Evolutionary conservation across 352 stramenopile genomes (phyloP).

Genomic region (Chrysophaeum taylorii): DNA sequence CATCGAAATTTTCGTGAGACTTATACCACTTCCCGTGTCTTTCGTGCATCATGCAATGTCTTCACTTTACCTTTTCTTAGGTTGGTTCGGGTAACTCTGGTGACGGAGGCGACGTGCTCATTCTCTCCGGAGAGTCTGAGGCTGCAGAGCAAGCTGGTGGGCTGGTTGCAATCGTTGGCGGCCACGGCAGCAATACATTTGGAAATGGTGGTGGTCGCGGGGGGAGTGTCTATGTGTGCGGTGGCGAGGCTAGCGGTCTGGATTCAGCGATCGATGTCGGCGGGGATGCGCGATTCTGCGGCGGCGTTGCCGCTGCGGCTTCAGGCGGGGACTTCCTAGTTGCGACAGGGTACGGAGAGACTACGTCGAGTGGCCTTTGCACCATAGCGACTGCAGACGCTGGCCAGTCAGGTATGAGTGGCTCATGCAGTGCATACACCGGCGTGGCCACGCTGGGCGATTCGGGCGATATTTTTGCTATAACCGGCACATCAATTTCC

Average conservation of each 20-base stretch:
- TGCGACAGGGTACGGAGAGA: constrained; percentile 20
- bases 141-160: constrained; percentile 28
- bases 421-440: not conserved
- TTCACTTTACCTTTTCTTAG: no score
- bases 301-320: constrained; percentile 32
- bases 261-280: constrained; percentile 45
- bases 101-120: constrained; percentile 25
- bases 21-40: no score
- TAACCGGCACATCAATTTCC: constrained; percentile 41
- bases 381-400: constrained; percentile 25
- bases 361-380: constrained; percentile 16
- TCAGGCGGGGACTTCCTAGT: constrained; percentile 22
- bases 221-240: constrained; percentile 52
- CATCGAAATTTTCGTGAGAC: constrained; percentile 30
- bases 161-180: constrained; percentile 32
- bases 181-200: constrained; percentile 8
- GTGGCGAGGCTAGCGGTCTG: constrained; percentile 61
- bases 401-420: not conserved
- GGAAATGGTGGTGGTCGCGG: constrained; percentile 12
- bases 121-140: constrained; percentile 10
- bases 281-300: constrained; percentile 52
- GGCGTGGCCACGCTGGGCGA: constrained; percentile 34
- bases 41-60: no score
- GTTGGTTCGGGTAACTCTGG: constrained; percentile 29
- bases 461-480: constrained; percentile 51